A percentile compares a stretch with the other conserved stretches of the same genome.
These are phyloP conservation scores for Melampsora americana DNA, from an alignment of 1,284 basidiomycete genomes.

Conservation along the genomic window DNA sequence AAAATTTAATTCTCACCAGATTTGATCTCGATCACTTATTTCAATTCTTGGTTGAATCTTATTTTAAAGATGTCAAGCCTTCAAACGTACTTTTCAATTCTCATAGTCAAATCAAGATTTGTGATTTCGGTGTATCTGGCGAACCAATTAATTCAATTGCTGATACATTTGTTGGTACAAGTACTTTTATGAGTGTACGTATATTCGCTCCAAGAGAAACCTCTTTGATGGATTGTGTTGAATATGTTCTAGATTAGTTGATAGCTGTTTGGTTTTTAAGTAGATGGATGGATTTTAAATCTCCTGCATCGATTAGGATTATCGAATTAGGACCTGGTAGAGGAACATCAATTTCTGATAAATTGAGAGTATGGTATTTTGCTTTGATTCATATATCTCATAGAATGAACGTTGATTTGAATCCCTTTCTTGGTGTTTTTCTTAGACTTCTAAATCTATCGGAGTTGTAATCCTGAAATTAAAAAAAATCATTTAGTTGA, in stretches of 20 bases:
- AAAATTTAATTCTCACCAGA: too few species aligned
- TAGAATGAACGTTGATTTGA: too few species aligned
- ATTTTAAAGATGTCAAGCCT: conserved; percentile 83
- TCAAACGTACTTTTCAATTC: conserved; percentile 96
- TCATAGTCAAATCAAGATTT: conserved; percentile 91
- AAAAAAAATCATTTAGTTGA: conserved; percentile 69
- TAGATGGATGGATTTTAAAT: conserved; percentile 67
- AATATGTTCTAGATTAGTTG: conserved; percentile 3
- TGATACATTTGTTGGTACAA: conserved; percentile 97
- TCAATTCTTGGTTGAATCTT: conserved; percentile 3
- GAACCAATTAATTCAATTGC: conserved; percentile 98
- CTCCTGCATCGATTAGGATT: conserved; percentile 63
- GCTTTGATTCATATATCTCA: too few species aligned
- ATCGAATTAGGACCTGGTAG: too few species aligned
- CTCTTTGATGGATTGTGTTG: neutral
- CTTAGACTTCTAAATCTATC: too few species aligned
- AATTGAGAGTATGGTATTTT: too few species aligned
- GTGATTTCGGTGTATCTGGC: conserved; percentile 97
- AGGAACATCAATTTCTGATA: too few species aligned
- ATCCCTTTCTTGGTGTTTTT: too few species aligned
- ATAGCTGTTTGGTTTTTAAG: conserved; percentile 79
- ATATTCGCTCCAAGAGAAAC: too few species aligned
- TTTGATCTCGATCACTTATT: neutral
- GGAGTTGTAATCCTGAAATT: conserved; percentile 13
- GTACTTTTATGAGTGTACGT: conserved; percentile 97